Evolutionary conservation across 441 rosid species (phyloP).

Genomic region (Adansonia gregorii): DNA sequence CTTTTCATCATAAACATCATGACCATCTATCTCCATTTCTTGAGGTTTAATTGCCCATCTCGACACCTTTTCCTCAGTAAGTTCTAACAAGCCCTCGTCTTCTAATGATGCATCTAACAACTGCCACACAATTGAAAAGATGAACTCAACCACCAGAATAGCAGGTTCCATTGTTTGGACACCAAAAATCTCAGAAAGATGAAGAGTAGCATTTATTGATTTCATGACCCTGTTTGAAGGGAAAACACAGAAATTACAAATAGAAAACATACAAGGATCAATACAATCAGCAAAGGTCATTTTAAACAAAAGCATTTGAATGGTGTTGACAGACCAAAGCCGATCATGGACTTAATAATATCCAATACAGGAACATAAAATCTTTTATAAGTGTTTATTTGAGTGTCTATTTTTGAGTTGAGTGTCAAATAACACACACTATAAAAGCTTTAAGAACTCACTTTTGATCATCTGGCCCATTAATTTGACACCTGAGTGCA

Average conservation of each 20-base stretch:
- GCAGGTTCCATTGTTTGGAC: constrained; percentile 57
- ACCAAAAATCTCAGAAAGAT: constrained; percentile 54
- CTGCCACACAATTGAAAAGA: constrained; percentile 61
- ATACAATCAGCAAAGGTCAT: constrained; percentile 11
- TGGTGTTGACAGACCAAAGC: neutral
- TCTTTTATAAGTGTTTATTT: neutral
- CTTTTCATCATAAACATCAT: constrained; percentile 46
- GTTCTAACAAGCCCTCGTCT: constrained; percentile 70
- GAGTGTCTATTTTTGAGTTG: neutral
- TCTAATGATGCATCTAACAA: constrained; percentile 65
- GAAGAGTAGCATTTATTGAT: constrained; percentile 59
- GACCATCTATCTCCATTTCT: constrained; percentile 62
- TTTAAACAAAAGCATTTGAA: neutral
- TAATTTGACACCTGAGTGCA: constrained; percentile 47
- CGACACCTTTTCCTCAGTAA: constrained; percentile 52
- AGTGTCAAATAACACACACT: constrained; percentile 4
- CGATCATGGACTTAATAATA: neutral
- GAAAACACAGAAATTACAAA: constrained; percentile 26
- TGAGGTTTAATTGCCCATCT: constrained; percentile 52
- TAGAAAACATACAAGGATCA: constrained; percentile 13
- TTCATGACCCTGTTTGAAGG: constrained; percentile 56
- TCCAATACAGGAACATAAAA: neutral
- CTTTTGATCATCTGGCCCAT: constrained; percentile 53
- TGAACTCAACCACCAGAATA: constrained; percentile 51
- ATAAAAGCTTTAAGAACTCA: constrained; percentile 38